Evolutionary conservation across 2,329 filamentous ascomycete species (phyloP), one percentile per base, ranked within the genome.

Genomic region (Septoria linicola): DNA sequence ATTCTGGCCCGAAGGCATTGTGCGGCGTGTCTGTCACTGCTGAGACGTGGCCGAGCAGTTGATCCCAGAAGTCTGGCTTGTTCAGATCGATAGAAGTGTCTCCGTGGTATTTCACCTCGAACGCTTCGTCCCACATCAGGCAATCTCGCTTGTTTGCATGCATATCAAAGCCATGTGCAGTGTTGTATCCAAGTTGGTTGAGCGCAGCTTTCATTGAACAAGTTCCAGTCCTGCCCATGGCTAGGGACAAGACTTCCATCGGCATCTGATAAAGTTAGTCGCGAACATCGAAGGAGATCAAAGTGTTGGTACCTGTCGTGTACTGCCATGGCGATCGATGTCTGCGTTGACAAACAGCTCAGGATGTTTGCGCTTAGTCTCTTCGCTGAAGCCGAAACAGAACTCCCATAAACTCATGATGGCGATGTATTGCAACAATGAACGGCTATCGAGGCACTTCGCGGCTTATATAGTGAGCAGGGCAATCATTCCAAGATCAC

Each of bases 71-170:
- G 37, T 27, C 32, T n/a, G 49, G 25, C 4, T 39, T 31, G 36
- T 54, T 42, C 16, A 53, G 51, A 4, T 44, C 37, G 41, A 47
- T 16, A 4, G 53, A 45, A 4, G 32, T 49, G 23, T 42, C 30
- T 35, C 44, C 45, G 41, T 50, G 53, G 19, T 52, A 59, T 44
- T 81, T 81, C 54, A 81, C 81, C 17, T 72, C 70, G 46, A 87
- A 76, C 31, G 83, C 84, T 54, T 86, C 80, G 71, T 81, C 79
- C 83, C 84, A 87, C 71, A 85, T 78, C 25, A 83, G 72, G 39
- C 78, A 79, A 60, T 85, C 83, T 23, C 77, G 78, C 5, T 79
- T 79, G 67, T 83, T 85, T 68, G 47, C 47, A 25, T 59, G 53
- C 49, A 58, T 57, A 25, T 57, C 57, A 30, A 59, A 57, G 37